Conservation (phyloP, 495 filamentous ascomycete species). For the Penicillium chermesinum region DNA sequence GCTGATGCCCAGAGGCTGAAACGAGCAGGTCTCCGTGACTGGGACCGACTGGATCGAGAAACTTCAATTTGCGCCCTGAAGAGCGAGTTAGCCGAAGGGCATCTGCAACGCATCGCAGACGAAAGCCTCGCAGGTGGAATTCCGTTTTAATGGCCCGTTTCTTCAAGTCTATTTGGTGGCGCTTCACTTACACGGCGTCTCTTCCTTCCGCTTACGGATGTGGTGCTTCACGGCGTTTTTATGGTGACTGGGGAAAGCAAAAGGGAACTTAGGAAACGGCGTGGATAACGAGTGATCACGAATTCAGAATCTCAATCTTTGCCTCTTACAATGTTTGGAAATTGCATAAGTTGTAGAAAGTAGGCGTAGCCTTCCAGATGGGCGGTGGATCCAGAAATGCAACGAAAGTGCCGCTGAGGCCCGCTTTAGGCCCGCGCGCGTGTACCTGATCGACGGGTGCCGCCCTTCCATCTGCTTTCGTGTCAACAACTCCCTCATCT, state of each 20-base stretch:
- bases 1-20: conserved; percentile 52
- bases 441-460: conserved; percentile 24
- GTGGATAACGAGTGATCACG: too few relatives aligned
- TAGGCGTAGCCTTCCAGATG: too few relatives aligned
- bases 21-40: conserved; percentile 49
- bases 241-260: too few relatives aligned
- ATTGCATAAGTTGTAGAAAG: too few relatives aligned
- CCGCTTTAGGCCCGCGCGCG: conserved; percentile 9
- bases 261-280: too few relatives aligned
- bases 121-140: conserved; percentile 43
- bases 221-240: neutral
- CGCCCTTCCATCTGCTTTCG: conserved; percentile 23
- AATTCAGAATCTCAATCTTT: too few relatives aligned
- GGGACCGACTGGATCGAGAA: conserved; percentile 56
- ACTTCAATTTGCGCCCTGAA: conserved; percentile 53
- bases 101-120: conserved; percentile 53
- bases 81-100: conserved; percentile 58
- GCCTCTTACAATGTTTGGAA: too few relatives aligned
- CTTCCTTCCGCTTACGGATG: neutral
- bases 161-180: too few relatives aligned
- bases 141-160: conserved; percentile 31
- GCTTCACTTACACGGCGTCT: neutral
- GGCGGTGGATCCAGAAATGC: neutral
- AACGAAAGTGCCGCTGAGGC: neutral
- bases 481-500: conserved; percentile 24